Evolutionary conservation across 2,329 filamentous ascomycete species (phyloP).

Genomic region (Teratosphaeria destructans): DNA sequence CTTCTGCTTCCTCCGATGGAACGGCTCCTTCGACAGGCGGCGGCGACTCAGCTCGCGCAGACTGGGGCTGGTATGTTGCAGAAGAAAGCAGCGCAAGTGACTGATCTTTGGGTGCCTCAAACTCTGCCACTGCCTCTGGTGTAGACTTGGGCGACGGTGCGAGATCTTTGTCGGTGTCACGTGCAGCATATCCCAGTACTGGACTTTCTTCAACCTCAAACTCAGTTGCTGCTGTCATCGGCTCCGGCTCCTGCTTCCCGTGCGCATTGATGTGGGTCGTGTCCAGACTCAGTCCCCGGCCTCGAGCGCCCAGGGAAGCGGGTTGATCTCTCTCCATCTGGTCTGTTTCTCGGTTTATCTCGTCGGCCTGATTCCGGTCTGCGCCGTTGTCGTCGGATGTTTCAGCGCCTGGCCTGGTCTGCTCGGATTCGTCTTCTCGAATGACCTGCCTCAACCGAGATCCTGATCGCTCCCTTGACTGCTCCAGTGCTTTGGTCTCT

Average conservation of each 20-base stretch:
- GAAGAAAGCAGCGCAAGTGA: slow-evolving; percentile 12
- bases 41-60: slow-evolving; percentile 4
- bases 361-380: slow-evolving; percentile 6
- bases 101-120: neutral
- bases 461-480: neutral
- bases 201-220: slow-evolving; percentile 50
- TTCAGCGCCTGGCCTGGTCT: neutral
- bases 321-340: neutral
- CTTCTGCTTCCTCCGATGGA: slow-evolving; percentile 7
- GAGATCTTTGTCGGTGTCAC: slow-evolving; percentile 32
- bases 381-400: slow-evolving; percentile 2
- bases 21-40: slow-evolving; percentile 5
- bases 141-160: slow-evolving; percentile 1
- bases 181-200: slow-evolving; percentile 45
- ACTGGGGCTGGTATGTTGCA: slow-evolving; percentile 15
- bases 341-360: slow-evolving; percentile 7
- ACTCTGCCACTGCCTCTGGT: slow-evolving; percentile 5
- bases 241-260: slow-evolving; percentile 18
- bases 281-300: slow-evolving; percentile 17
- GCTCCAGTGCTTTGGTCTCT: slow-evolving; percentile 36
- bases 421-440: neutral
- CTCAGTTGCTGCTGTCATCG: slow-evolving; percentile 30
- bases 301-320: neutral
- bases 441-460: neutral
- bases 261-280: slow-evolving; percentile 12